These are phyloP conservation scores for Aspergillus sp. DNA, from an alignment of 2,329 filamentous ascomycete species.

Conservation along the genomic window DNA sequence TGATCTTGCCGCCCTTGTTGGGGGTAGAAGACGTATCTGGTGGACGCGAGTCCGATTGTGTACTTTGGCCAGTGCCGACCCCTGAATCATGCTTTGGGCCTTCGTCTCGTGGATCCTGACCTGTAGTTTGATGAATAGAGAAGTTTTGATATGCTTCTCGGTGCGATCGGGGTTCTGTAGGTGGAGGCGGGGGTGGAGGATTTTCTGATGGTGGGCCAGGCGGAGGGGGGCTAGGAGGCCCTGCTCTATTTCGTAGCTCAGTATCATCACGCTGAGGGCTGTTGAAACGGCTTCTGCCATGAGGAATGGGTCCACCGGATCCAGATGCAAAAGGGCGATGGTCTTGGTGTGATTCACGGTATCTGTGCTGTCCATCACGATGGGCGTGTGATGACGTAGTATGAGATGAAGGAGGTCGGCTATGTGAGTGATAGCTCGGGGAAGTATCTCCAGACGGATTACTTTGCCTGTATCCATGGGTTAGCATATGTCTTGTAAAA, in stretches of 20 bases:
- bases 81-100: conserved; percentile 48
- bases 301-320: conserved; percentile 47
- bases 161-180: conserved; percentile 35
- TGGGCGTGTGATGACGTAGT: conserved; percentile 56
- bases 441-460: conserved; percentile 56
- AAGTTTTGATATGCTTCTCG: conserved; percentile 54
- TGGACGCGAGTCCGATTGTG: conserved; percentile 56
- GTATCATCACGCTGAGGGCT: conserved; percentile 71
- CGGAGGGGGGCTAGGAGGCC: conserved; percentile 41
- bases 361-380: conserved; percentile 55
- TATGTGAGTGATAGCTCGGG: conserved; percentile 57
- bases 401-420: conserved; percentile 54
- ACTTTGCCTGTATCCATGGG: conserved; percentile 49
- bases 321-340: conserved; percentile 45
- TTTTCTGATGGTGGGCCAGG: conserved; percentile 35
- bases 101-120: conserved; percentile 64
- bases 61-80: conserved; percentile 46
- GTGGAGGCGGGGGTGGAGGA: conserved; percentile 29
- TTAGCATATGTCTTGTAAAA: conserved; percentile 33
- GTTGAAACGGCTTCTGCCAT: conserved; percentile 63
- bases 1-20: conserved; percentile 69
- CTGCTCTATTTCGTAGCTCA: conserved; percentile 54
- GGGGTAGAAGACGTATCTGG: conserved; percentile 55
- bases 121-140: conserved; percentile 60
- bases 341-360: conserved; percentile 61